Conservation (phyloP, 2,329 filamentous ascomycete genomes). For the Plenodomus lindquistii region DNA sequence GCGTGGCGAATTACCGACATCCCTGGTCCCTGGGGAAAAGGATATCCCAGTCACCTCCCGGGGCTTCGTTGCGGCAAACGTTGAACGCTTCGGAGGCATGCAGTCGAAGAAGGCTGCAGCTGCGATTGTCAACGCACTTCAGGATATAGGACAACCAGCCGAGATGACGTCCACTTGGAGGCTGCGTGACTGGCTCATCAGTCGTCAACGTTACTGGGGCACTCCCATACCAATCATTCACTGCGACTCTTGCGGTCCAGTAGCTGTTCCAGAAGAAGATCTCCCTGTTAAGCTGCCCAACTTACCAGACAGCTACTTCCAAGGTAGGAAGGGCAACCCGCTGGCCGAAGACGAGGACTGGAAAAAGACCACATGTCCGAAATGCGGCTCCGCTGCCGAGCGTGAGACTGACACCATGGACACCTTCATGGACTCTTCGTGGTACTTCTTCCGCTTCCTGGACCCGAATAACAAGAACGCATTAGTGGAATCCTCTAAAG, state of each 20-base stretch:
- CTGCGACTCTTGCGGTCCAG: constrained; percentile 74
- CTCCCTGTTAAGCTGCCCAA: constrained; percentile 77
- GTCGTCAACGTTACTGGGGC: constrained; percentile 91
- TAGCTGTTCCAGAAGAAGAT: constrained; percentile 75
- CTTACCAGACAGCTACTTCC: constrained; percentile 69
- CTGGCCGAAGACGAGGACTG: constrained; percentile 73
- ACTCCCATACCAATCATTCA: constrained; percentile 88
- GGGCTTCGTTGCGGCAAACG: constrained; percentile 69
- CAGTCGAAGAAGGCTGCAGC: constrained; percentile 65
- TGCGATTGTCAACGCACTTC: constrained; percentile 58
- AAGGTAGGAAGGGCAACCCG: constrained; percentile 74
- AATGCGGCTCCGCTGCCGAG: constrained; percentile 70
- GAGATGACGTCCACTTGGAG: constrained; percentile 73
- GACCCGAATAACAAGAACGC: constrained; percentile 67
- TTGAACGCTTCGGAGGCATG: constrained; percentile 67
- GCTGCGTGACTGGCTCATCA: constrained; percentile 86
- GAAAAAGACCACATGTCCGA: constrained; percentile 75
- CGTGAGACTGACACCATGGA: constrained; percentile 95
- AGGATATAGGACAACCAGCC: constrained; percentile 59
- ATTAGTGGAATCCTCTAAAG: constrained; percentile 65
- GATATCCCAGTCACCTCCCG: constrained; percentile 63
- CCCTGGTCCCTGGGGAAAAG: constrained; percentile 45
- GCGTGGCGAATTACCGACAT: constrained; percentile 5
- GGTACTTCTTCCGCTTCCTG: constrained; percentile 84
- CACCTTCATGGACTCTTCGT: constrained; percentile 93